Evolutionary conservation across 1,284 basidiomycete genomes (phyloP), one percentile per base, ranked within the genome.

Genomic region (Pulchroboletus neoregius): DNA sequence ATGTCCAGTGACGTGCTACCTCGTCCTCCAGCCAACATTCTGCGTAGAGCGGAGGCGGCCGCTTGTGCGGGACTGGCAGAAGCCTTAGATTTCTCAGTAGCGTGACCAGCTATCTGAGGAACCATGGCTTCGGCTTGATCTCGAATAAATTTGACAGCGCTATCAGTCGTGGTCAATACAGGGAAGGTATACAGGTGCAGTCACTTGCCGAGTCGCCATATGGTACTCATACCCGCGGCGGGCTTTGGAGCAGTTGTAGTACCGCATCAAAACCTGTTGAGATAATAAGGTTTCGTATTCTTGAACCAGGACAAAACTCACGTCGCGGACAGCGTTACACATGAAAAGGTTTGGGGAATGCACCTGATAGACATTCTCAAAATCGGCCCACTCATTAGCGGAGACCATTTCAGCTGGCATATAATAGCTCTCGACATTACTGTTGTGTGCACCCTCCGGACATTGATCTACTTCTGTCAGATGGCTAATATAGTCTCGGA

Each of bases 331-430:
- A 13, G 78, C 73, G 62, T 86, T 88, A 60, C 87, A 87, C 69
- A 94, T 76, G 61, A 85, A 85, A 37, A 96, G 76, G 42, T 84
- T 87, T 0, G 93, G 94, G 52, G 82, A 87, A 69, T 97, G 93
- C 9, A 94, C 76, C 60, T 96, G 88, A 62, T 93, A 90, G 16
- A 94, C 92, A 57, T 95, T 91, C 63, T 91, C 84, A 66, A 96
- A 95, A 55, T 84, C 80, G 1, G 78, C 78, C 80, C 88, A 88
- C 59, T 94, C 90, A 22, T 81, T 71, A 20, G 82, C 68, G 52
- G 80, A 75, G 49, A 83, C 74, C 33, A 78, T 75, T 57, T 85
- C 81, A 8, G 79, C 73, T 24, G 84, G 81, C 69, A 87, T 79
- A 48, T 81, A 74, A 54, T 85, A 85, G 43, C 70, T 77, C 45